Evolutionary conservation across 768 basidiomycete genomes (phyloP), one percentile per base, ranked within the genome.

Genomic region (Hirschioporus abietinus): DNA sequence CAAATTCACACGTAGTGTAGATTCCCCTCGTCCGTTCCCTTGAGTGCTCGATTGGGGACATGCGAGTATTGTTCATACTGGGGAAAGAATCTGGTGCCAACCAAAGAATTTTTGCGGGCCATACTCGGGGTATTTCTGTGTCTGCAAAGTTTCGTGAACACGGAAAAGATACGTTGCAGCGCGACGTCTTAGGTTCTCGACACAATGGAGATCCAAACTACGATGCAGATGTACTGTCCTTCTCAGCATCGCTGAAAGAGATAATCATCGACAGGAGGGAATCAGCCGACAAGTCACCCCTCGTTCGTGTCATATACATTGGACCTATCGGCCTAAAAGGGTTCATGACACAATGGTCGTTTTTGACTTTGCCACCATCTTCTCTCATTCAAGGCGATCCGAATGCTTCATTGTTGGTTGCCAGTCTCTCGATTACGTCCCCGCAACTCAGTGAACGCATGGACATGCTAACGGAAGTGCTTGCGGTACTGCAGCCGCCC

Each of bases 331-430:
- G 78, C 35, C 68, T 84, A 26, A 75, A 81, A 62, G 72, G 78
- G 0, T 74, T 89, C 25, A 74, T 81, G 24, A 82, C 82, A 1
- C 86, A 87, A 73, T 92, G 88, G 89, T 86, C 88, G 9, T 74
- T 81, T 58, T 83, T 83, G n/a, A 83, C 83, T 78, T 74, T 88
- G 34, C 75, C 75, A 35, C 74, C 80, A 1, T 78, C 82, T 24
- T 77, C 82, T 0, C 85, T 88, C 70, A 73, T 88, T 59, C 68
- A 76, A 15, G 85, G 84, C 25, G 88, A 89, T 71, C 83, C 86
- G 9, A 88, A 87, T 71, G 79, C 82, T 10, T 81, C 90, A 12
- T 78, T 88, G 15, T 15, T 52, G 42, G 42, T 52, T 52, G 42
- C 42, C 12, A 52, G 42, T 52, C 42, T 52, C 15, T 52, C 42